A percentile compares a stretch with the other conserved stretches of the same genome.
These are phyloP conservation scores for Bonia amplexicaulis DNA, from an alignment of 176 grass and related monocot genomes.

Conservation along the genomic window DNA sequence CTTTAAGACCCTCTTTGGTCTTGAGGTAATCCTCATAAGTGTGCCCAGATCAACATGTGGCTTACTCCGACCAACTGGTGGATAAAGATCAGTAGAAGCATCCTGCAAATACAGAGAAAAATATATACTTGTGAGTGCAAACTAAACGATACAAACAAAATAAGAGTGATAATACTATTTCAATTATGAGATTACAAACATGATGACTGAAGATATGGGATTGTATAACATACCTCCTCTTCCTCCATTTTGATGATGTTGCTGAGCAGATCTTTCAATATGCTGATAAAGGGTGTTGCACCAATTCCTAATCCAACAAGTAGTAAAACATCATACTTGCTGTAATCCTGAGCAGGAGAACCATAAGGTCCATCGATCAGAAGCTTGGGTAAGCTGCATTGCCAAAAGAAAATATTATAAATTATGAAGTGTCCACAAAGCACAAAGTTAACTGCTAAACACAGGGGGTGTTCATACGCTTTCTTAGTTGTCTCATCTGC, in stretches of 20 bases:
- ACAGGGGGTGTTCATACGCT: conserved; percentile 43
- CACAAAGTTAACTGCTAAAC: conserved; percentile 6
- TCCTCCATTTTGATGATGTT: conserved; percentile 92
- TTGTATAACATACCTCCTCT: conserved; percentile 57
- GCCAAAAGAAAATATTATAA: neutral
- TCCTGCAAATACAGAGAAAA: conserved; percentile 40
- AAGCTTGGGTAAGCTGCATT: conserved; percentile 90
- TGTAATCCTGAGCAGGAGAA: conserved; percentile 91
- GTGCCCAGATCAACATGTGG: conserved; percentile 77
- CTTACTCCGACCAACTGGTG: conserved; percentile 56
- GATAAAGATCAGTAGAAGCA: conserved; percentile 68
- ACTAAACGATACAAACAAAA: neutral
- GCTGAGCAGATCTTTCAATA: conserved; percentile 97
- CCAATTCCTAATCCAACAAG: conserved; percentile 98
- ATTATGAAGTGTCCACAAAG: conserved; percentile 13
- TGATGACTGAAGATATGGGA: neutral
- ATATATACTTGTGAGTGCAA: neutral
- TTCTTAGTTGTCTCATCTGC: conserved; percentile 93
- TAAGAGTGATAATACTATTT: neutral
- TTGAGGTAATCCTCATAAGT: conserved; percentile 66
- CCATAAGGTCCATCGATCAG: conserved; percentile 96
- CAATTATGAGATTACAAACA: conserved; percentile 9
- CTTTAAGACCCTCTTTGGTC: conserved; percentile 62
- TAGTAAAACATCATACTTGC: conserved; percentile 93
- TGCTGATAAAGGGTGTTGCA: conserved; percentile 98